Evolutionary conservation across 1,284 basidiomycete species (phyloP).

Genomic region (Irpex sp.): DNA sequence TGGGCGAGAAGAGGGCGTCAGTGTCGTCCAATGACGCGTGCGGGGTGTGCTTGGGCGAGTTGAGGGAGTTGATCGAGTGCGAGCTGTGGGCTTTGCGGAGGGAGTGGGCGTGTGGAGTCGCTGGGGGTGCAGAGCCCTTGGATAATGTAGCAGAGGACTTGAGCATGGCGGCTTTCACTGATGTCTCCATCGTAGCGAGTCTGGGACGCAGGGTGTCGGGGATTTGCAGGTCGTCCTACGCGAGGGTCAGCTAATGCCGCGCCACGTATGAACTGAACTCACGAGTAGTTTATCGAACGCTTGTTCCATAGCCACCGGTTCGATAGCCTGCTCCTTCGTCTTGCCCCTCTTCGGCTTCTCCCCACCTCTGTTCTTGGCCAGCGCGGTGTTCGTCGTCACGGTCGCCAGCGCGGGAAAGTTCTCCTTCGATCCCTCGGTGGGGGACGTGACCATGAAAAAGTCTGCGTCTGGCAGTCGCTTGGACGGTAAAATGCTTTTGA

Average conservation of each 20-base stretch:
- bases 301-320: constrained; percentile 40
- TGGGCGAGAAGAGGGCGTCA: constrained; percentile 27
- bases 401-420: constrained; percentile 42
- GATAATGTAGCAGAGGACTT: constrained; percentile 67
- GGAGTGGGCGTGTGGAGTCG: constrained; percentile 22
- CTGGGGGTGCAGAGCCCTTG: constrained; percentile 33
- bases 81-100: constrained; percentile 68
- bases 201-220: constrained; percentile 73
- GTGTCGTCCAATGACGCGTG: constrained; percentile 21
- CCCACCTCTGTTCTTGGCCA: constrained; percentile 12
- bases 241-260: constrained; percentile 31
- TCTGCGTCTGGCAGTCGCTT: constrained; percentile 61
- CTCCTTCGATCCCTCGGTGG: constrained; percentile 56
- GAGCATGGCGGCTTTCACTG: constrained; percentile 88
- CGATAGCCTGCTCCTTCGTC: constrained; percentile 31
- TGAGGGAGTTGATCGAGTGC: constrained; percentile 56
- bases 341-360: constrained; percentile 31
- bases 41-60: constrained; percentile 44
- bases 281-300: constrained; percentile 64
- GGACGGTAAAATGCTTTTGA: constrained; percentile 69
- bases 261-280: neutral
- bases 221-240: constrained; percentile 85
- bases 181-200: constrained; percentile 71
- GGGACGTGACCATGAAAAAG: constrained; percentile 65
- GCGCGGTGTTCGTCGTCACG: constrained; percentile 16